Conservation (phyloP, 2,329 filamentous ascomycete genomes). For the Tolypocladium cylindrosporum region DNA sequence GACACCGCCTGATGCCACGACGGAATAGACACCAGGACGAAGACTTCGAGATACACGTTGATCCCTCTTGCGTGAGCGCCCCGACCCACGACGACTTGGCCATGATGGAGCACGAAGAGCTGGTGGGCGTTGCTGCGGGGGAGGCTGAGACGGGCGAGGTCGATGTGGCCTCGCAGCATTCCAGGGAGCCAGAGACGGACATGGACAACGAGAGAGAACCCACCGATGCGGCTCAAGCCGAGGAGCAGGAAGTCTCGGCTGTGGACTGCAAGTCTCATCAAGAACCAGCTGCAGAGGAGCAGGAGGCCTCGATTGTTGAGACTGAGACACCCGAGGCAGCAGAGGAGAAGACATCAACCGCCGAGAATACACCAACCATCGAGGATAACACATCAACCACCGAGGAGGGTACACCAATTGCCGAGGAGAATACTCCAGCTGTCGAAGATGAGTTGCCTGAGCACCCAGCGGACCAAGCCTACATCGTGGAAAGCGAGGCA, state of each 20-base stretch:
- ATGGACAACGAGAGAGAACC: background rate
- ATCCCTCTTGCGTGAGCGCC: conserved; percentile 31
- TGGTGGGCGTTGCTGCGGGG: background rate
- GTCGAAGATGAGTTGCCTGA: background rate
- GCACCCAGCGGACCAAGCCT: background rate
- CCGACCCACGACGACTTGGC: conserved; percentile 4
- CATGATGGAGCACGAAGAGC: conserved; percentile 3
- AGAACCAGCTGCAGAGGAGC: background rate
- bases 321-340: background rate
- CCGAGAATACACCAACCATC: too few relatives aligned
- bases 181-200: background rate
- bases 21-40: conserved; percentile 20
- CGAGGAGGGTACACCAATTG: too few relatives aligned
- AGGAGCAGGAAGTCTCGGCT: background rate
- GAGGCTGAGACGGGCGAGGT: background rate
- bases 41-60: conserved; percentile 39
- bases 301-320: background rate
- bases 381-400: too few relatives aligned
- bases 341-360: background rate
- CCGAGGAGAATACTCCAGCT: background rate
- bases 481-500: background rate
- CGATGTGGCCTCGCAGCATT: background rate
- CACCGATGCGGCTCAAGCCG: background rate
- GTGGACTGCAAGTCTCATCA: background rate
- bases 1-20: conserved; percentile 11